Conservation (phyloP, 208 protist genomes). For the Acanthamoeba lenticulata region DNA sequence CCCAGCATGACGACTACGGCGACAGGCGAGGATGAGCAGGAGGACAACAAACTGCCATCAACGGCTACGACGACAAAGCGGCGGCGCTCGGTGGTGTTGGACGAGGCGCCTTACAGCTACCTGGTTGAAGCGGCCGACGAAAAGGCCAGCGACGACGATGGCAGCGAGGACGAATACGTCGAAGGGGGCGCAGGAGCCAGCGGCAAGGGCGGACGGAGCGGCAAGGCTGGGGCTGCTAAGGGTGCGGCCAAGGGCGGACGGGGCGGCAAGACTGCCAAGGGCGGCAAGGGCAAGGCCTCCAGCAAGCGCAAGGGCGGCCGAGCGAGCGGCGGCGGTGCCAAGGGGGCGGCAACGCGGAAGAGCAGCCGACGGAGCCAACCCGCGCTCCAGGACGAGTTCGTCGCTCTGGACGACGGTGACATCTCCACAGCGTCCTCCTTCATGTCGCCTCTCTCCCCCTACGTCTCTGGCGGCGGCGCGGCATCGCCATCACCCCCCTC, state of each 20-base stretch:
- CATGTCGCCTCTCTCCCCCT: too few species aligned
- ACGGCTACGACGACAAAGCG: too few species aligned
- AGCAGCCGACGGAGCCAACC: not conserved
- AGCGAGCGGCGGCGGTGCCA: not conserved
- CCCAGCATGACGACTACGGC: too few species aligned
- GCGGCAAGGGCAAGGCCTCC: not conserved
- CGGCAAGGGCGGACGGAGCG: not conserved
- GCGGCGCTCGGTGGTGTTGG: not conserved
- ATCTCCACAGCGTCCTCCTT: too few species aligned
- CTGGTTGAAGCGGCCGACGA: not conserved
- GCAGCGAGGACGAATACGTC: slow-evolving; percentile 29
- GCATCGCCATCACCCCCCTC: too few species aligned
- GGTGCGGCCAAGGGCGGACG: too few species aligned
- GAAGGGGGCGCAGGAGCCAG: not conserved
- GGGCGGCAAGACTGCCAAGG: not conserved
- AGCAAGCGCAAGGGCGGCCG: slow-evolving; percentile 17
- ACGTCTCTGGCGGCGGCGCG: too few species aligned
- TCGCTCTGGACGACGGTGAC: not conserved
- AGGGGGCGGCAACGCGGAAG: not conserved
- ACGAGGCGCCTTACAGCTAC: not conserved
- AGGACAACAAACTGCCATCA: too few species aligned
- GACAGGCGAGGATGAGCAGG: too few species aligned
- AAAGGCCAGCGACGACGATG: not conserved
- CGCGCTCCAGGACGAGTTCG: not conserved
- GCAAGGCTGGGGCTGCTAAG: too few species aligned